Evolutionary conservation across 2,329 filamentous ascomycete species (phyloP), one percentile per base, ranked within the genome.

Genomic region (Cladosporium sp.): DNA sequence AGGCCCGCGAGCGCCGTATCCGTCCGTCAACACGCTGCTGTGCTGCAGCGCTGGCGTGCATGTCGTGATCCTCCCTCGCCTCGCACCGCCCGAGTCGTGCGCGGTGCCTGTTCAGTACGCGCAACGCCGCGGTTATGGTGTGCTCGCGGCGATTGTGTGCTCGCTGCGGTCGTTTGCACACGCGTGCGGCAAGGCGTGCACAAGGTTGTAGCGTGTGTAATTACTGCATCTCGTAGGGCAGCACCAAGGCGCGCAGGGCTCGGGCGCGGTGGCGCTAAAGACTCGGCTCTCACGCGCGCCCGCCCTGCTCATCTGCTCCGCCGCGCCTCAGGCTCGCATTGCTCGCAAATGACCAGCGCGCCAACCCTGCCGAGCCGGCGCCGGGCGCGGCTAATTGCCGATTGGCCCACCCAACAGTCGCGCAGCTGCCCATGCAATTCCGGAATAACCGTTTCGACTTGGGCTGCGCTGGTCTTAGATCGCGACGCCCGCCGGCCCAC

Each of bases 381-480:
- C 40, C 40, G 40, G 40, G 43, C 43, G 43, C n/a, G 43, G 19
- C 28, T 16, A n/a, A 42, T 16, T 46, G 37, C 46, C 46, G 46
- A 49, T 49, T 49, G 46, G 44, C 35, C 46, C 14, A 18, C 16
- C 16, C 16, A 16, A 33, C 46, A 14, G 19, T 49, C 37, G 28
- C 37, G 46, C 46, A 10, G 14, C 45, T 35, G 16, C 16, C 2
- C 16, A 18, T 16, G 37, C 46, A 49, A 49, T 49, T 42, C 46
- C 46, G 46, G 46, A 14, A 18, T 40, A 42, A 49, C 46, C 46
- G 46, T 49, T 49, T 11, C 14, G 37, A 9, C 43, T 45, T 45
- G n/a, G 16, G 43, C 16, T 18, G 16, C 16, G 16, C 16, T 18
- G 16, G 16, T 18, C 16, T 18, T 18, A 18, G 16, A 18, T 18